Percentiles rank a stretch among this genome's conserved stretches.
These are phyloP conservation scores for Rauvolfia tetraphylla DNA, from an alignment of 257 asterid genomes.

Conservation along the genomic window DNA sequence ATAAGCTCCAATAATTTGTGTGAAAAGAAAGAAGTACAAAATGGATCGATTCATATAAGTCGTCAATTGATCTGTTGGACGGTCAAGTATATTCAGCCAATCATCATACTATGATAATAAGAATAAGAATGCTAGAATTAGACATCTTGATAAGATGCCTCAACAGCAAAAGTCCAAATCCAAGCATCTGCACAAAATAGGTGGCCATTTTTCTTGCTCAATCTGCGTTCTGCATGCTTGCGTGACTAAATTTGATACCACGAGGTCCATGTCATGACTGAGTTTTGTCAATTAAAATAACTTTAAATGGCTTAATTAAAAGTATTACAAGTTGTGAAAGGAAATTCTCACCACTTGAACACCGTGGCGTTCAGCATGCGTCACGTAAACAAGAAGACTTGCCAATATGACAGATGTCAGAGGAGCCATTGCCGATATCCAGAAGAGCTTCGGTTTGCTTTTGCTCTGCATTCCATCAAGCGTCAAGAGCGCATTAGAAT, in stretches of 20 bases:
- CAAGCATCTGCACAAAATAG: neutral
- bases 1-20: neutral
- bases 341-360: constrained; percentile 69
- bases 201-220: neutral
- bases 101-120: neutral
- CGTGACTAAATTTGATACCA: neutral
- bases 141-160: neutral
- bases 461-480: constrained; percentile 62
- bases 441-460: constrained; percentile 60
- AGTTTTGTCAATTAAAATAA: too few species aligned
- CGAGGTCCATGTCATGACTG: too few species aligned
- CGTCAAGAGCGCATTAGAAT: neutral
- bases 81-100: neutral
- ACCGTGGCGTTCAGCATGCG: constrained; percentile 89
- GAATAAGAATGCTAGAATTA: neutral
- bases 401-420: constrained; percentile 74
- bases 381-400: constrained; percentile 67
- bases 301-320: too few species aligned
- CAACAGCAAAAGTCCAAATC: neutral
- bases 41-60: neutral
- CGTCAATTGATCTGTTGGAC: neutral
- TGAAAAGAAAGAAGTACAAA: neutral
- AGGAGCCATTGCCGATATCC: constrained; percentile 98
- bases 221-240: neutral
- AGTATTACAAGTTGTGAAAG: too few species aligned